These are phyloP conservation scores for Fusarium equiseti DNA, from an alignment of 2,329 filamentous ascomycete species.

Conservation along the genomic window DNA sequence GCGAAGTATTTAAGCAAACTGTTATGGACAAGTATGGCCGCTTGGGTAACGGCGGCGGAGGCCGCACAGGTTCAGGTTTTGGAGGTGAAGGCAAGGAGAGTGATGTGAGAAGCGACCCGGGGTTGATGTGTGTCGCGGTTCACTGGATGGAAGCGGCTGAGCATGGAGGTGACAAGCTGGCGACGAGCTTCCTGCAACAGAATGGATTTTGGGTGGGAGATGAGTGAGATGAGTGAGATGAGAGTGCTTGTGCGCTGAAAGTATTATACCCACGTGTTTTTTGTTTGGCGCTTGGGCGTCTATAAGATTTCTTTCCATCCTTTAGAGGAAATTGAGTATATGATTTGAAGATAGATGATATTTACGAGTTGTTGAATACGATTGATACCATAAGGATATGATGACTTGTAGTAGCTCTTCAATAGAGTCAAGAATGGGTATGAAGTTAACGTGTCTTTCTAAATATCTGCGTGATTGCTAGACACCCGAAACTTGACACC, in stretches of 20 bases:
- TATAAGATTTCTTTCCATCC: slow-evolving; percentile 26
- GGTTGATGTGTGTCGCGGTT: slow-evolving; percentile 91
- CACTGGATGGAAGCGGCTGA: slow-evolving; percentile 97
- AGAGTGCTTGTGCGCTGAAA: slow-evolving; percentile 15
- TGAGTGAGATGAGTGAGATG: not conserved
- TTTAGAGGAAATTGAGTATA: slow-evolving; percentile 23
- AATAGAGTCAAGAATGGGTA: too few relatives aligned
- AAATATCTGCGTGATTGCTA: too few relatives aligned
- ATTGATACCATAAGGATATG: slow-evolving; percentile 17
- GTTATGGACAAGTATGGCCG: slow-evolving; percentile 78
- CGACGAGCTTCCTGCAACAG: slow-evolving; percentile 84
- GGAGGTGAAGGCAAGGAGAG: slow-evolving; percentile 53
- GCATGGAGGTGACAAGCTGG: slow-evolving; percentile 86
- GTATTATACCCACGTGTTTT: slow-evolving; percentile 47
- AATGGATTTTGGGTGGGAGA: slow-evolving; percentile 57
- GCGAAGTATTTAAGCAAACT: slow-evolving; percentile 90
- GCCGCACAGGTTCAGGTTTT: slow-evolving; percentile 39
- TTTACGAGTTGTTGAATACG: slow-evolving; percentile 15
- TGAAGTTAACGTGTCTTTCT: too few relatives aligned
- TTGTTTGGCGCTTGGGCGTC: slow-evolving; percentile 38
- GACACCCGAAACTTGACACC: too few relatives aligned
- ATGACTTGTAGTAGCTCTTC: not conserved
- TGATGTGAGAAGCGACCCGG: slow-evolving; percentile 78
- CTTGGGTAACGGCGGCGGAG: slow-evolving; percentile 45
- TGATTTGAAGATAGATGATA: slow-evolving; percentile 22